Base-by-base conservation (phyloP, 768 basidiomycete genomes). In the Dendrothele bispora region DNA sequence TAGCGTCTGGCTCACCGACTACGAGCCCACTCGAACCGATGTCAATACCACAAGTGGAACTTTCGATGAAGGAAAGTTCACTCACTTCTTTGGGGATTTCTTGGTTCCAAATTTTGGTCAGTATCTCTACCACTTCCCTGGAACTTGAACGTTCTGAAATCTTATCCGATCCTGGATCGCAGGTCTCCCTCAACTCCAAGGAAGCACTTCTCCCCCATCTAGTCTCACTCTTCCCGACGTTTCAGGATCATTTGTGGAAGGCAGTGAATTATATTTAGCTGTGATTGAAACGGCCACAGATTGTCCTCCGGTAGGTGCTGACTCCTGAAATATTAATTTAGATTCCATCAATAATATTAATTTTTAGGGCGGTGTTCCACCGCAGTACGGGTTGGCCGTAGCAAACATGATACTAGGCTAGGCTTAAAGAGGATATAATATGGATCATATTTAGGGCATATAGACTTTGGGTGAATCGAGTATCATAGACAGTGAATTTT, bases 241-340 rank as follows among this genome's bases (percentile, higher is more conserved):
- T 12, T 44, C 54, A 4, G 39, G 1, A 8, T 8, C n/a, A n/a
- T 42, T 30, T n/a, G 14, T 27, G 2, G 12, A n/a, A 4, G 57
- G 54, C n/a, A 47, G 50, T 6, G 46, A 30, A 5, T 12, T 55
- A 26, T 58, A 55, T 49, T 26, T 58, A 8, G 52, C 57, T 14
- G 57, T 58, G 32, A 52, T 58, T 28, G 57, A 58, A 39, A 55
- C 57, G 3, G 57, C 54, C 4, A 55, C 48, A 26, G 50, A 17
- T 37, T 58, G 57, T 40, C 57, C 57, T 11, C 57, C 57, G 17
- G 57, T 58, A 39, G 22, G 52, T 52, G 24, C 15, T 18, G n/a
- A n/a, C n/a, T n/a, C n/a, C n/a, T n/a, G n/a, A n/a, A n/a, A n/a
- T n/a, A n/a, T n/a, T n/a, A n/a, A n/a, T n/a, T n/a, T n/a, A n/a